These are phyloP conservation scores for Eucalyptus sp. DNA, from an alignment of 345 rosid species.

Conservation along the genomic window DNA sequence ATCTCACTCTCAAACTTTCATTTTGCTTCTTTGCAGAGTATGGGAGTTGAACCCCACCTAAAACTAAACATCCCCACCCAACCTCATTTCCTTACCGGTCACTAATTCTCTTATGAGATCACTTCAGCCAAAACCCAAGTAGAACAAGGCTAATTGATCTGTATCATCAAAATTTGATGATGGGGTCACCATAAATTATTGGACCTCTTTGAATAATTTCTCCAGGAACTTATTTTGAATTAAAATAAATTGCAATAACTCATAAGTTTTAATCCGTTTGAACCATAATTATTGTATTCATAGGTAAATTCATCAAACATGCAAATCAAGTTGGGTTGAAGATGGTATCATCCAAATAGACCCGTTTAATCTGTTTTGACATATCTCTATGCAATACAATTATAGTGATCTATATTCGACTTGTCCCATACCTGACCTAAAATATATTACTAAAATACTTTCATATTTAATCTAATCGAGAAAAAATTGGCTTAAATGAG, in stretches of 20 bases:
- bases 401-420: too few species aligned
- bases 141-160: not conserved
- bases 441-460: too few species aligned
- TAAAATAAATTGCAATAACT: not conserved
- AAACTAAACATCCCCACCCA: too few species aligned
- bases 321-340: not conserved
- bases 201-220: not conserved
- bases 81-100: accelerated
- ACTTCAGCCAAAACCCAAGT: not conserved
- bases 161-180: conserved; percentile 7
- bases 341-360: accelerated
- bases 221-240: not conserved
- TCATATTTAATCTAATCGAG: not conserved
- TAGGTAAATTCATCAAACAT: not conserved
- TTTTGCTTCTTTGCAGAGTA: too few species aligned
- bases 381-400: not conserved
- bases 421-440: not conserved
- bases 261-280: not conserved
- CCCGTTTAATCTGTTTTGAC: not conserved
- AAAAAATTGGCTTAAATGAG: not conserved
- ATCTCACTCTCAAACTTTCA: too few species aligned
- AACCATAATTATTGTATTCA: not conserved
- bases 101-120: not conserved
- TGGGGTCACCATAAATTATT: conserved; percentile 4
- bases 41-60: too few species aligned